A percentile compares a stretch with the other conserved stretches of the same genome.
Evolutionary conservation across 2,329 filamentous ascomycete genomes (phyloP).

Genomic region (Neoarthrinium moseri): DNA sequence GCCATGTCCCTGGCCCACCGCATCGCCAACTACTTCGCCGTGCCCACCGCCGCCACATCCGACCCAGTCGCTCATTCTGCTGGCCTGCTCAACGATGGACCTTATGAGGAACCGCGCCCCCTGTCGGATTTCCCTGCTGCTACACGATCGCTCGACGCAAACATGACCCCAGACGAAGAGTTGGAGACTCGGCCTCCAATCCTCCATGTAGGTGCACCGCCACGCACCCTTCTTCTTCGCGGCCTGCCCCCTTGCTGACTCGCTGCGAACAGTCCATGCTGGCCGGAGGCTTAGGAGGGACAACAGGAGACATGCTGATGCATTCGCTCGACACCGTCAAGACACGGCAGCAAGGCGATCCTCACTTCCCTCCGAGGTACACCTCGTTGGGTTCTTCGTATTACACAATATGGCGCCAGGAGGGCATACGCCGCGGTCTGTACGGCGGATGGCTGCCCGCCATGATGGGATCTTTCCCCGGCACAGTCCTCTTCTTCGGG

Average conservation of each 20-base stretch:
- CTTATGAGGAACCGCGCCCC: slow-evolving; percentile 23
- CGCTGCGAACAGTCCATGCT: slow-evolving; percentile 73
- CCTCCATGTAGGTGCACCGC: slow-evolving; percentile 54
- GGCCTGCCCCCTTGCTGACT: slow-evolving; percentile 17
- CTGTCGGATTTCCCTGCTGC: slow-evolving; percentile 27
- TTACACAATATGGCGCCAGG: slow-evolving; percentile 87
- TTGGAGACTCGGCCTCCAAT: slow-evolving; percentile 60
- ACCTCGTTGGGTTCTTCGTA: slow-evolving; percentile 88
- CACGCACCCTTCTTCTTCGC: slow-evolving; percentile 13
- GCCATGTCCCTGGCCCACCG: slow-evolving; percentile 59
- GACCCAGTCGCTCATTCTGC: slow-evolving; percentile 26
- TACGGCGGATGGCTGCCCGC: slow-evolving; percentile 95
- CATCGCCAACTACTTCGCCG: slow-evolving; percentile 50
- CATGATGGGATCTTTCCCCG: slow-evolving; percentile 87
- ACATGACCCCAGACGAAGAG: slow-evolving; percentile 40
- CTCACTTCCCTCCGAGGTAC: slow-evolving; percentile 89
- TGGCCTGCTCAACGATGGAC: slow-evolving; percentile 33
- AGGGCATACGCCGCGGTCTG: slow-evolving; percentile 80
- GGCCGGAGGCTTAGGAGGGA: slow-evolving; percentile 88
- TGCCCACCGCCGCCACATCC: slow-evolving; percentile 29
- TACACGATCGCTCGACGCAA: slow-evolving; percentile 12
- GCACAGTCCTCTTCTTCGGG: slow-evolving; percentile 93
- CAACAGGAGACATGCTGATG: slow-evolving; percentile 96
- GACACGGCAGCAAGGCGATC: slow-evolving; percentile 95
- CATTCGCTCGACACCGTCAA: slow-evolving; percentile 98